Evolutionary conservation across 345 rosid genomes (phyloP).

Genomic region (Eucalyptus regnans): DNA sequence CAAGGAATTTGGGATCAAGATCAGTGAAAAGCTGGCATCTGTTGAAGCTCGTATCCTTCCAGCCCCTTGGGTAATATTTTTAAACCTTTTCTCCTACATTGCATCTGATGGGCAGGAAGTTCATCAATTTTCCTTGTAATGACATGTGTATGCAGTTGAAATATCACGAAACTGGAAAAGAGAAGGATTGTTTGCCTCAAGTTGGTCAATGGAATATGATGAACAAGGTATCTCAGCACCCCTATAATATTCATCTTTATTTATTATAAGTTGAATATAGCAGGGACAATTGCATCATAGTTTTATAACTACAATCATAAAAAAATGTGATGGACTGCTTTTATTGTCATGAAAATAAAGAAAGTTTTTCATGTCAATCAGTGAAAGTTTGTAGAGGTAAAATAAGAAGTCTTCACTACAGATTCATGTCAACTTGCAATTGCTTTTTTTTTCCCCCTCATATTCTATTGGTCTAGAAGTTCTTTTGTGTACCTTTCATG

Average conservation of each 20-base stretch:
- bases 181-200: conserved; percentile 95
- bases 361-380: background rate
- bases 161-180: conserved; percentile 96
- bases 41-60: conserved; percentile 99
- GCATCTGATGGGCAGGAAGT: background rate
- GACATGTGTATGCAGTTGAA: conserved; percentile 50
- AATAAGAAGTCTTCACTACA: background rate
- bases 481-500: background rate
- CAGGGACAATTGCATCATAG: background rate
- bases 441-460: background rate
- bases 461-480: background rate
- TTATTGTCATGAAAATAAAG: background rate
- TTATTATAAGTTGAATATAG: background rate
- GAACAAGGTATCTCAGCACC: conserved; percentile 56
- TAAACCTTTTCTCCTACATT: background rate
- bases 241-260: background rate
- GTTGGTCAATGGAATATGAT: conserved; percentile 99
- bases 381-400: background rate
- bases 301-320: background rate
- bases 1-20: conserved; percentile 88
- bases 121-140: background rate
- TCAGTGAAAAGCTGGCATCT: conserved; percentile 85
- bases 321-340: background rate
- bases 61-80: conserved; percentile 83
- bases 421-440: background rate